Percentiles rank a stretch among this genome's conserved stretches.
These are phyloP conservation scores for Cladosporium sp. DNA, from an alignment of 2,329 filamentous ascomycete species.

Conservation along the genomic window DNA sequence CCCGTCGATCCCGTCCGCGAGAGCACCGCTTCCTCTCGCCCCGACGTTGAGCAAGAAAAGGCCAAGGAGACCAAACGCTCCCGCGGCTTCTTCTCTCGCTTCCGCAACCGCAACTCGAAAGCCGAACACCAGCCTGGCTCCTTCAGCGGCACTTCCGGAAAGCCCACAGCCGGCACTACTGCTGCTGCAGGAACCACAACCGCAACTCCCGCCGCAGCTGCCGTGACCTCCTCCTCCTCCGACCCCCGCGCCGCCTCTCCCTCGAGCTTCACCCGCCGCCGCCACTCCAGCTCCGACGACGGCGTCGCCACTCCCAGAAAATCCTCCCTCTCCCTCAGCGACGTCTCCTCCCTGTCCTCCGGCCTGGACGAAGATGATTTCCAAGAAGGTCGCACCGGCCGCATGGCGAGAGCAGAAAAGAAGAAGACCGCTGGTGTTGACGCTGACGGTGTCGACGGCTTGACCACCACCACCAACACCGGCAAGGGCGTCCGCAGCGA, in stretches of 20 bases:
- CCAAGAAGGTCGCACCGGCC: conserved; percentile 34
- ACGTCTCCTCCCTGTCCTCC: conserved; percentile 33
- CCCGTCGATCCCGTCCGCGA: neutral
- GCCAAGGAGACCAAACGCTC: conserved; percentile 29
- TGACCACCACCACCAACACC: conserved; percentile 20
- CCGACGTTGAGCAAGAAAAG: conserved; percentile 17
- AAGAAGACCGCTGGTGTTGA: conserved; percentile 20
- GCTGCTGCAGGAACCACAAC: conserved; percentile 18
- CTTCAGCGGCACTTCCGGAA: conserved; percentile 18
- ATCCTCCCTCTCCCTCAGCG: conserved; percentile 16
- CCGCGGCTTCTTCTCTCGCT: conserved; percentile 35
- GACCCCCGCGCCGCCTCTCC: conserved; percentile 25
- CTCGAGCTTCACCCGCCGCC: conserved; percentile 31
- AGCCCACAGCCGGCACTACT: conserved; percentile 6
- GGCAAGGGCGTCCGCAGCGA: conserved; percentile 33
- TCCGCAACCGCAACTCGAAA: conserved; percentile 25
- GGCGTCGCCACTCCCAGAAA: conserved; percentile 16
- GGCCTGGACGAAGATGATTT: conserved; percentile 36
- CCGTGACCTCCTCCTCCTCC: conserved; percentile 5
- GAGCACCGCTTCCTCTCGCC: conserved; percentile 18
- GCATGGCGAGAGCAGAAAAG: conserved; percentile 38
- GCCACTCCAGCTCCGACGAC: conserved; percentile 20
- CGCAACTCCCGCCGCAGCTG: conserved; percentile 14
- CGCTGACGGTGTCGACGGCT: conserved; percentile 25
- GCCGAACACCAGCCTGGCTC: conserved; percentile 25